phyloP scores from a whole-genome alignment of 192 early-diverging fungal species.

The Backusella westeae region DNA sequence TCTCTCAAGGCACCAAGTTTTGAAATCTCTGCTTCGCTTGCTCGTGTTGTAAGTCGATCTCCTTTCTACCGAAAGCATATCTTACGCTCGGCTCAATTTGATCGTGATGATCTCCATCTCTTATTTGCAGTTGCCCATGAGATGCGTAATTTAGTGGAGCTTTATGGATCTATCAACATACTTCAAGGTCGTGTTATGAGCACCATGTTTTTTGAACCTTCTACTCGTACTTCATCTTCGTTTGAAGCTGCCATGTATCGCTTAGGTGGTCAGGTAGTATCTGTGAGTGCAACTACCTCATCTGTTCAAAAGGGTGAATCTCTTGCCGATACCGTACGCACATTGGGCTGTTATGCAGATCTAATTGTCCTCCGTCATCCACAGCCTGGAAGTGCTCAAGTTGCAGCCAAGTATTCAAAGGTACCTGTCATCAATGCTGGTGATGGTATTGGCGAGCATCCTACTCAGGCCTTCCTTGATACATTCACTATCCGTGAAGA shows the following conservation, averaged over 20 bases:
- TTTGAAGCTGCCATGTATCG: constrained; percentile 95
- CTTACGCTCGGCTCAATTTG: constrained; percentile 87
- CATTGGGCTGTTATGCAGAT: constrained; percentile 90
- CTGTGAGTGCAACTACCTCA: constrained; percentile 77
- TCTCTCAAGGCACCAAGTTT: constrained; percentile 12
- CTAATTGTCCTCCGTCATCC: constrained; percentile 93
- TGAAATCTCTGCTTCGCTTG: constrained; percentile 34
- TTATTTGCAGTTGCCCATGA: constrained; percentile 96
- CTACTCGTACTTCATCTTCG: constrained; percentile 90
- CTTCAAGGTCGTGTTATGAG: constrained; percentile 90
- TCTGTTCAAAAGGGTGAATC: constrained; percentile 97
- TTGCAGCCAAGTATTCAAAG: constrained; percentile 84
- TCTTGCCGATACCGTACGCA: constrained; percentile 91
- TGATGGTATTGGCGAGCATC: constrained; percentile 97
- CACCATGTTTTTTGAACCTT: constrained; percentile 96
- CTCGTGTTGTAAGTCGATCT: constrained; percentile 60
- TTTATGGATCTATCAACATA: constrained; percentile 80
- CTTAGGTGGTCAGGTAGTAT: constrained; percentile 88
- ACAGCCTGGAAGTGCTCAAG: constrained; percentile 76
- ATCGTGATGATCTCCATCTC: constrained; percentile 88
- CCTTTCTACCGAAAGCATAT: constrained; percentile 96
- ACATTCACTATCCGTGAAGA: constrained; percentile 93
- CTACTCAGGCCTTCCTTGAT: constrained; percentile 97
- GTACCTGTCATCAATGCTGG: constrained; percentile 97
- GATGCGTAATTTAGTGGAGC: constrained; percentile 93